Base-by-base conservation (phyloP, 176 grass and related monocot genomes). In the Bothriochloa decipiens region DNA sequence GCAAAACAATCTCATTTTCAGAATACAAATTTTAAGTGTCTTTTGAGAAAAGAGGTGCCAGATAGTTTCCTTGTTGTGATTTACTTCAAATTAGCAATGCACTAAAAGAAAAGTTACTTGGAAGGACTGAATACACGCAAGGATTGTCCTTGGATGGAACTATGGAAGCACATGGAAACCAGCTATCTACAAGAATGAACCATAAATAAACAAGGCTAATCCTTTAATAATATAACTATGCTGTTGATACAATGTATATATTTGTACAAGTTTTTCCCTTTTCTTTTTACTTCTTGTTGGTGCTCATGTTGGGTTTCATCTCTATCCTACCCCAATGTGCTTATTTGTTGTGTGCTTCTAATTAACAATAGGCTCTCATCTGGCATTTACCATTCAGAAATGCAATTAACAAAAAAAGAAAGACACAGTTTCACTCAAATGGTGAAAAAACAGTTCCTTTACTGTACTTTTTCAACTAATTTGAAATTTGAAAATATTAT, bases 371-470 rank as follows among this genome's bases (percentile, higher is more conserved):
- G 42, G 70, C 7, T 15, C 6, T 35, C 25, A 47, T 72, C 3
- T 58, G 43, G 46, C 74, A 73, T 65, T 32, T 32, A 32, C 29
- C 29, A 32, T 32, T 58, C n/a, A 79, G 26, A 84, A 80, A 88
- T 70, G 37, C 28, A 70, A 39, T 76, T 81, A 23, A 15, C 7
- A 11, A 27, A 37, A 80, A 46, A 42, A 52, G 29, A 70, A 79
- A 82, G 20, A 72, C 41, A 49, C 49, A 53, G 37, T 83, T 76
- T 70, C 79, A 71, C 39, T 68, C 70, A 39, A 22, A 83, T 49
- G 26, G 39, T 60, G 65, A 62, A 67, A 67, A 40, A 11, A 3
- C 73, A 65, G 57, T 12, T 53, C 70, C 64, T 23, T 80, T 64
- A 32, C 46, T 58, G 53, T 62, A 25, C 9, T 29, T 61, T 41